Evolutionary conservation across 345 rosid species (phyloP).

Genomic region (Acer campestre): DNA sequence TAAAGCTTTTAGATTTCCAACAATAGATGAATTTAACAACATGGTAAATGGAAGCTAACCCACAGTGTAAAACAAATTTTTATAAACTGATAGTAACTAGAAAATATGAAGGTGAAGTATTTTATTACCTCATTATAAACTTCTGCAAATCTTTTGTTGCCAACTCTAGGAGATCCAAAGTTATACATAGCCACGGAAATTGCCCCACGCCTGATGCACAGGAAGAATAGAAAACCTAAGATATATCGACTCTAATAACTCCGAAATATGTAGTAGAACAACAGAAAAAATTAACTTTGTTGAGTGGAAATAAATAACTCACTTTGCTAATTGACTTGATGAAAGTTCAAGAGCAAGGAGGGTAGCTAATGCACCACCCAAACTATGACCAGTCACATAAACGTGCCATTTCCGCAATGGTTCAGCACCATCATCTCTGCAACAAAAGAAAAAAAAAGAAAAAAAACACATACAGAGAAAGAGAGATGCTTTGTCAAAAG

Average conservation of each 20-base stretch:
- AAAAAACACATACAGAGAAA: background rate
- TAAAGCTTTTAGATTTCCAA: background rate
- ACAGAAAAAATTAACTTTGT: background rate
- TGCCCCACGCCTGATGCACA: conserved; percentile 56
- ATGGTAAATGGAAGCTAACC: conserved; percentile 4
- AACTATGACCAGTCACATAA: conserved; percentile 95
- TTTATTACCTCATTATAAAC: conserved; percentile 74
- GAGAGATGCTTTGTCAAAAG: too few relatives aligned
- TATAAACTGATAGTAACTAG: conserved; percentile 11
- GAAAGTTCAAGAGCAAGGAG: conserved; percentile 93
- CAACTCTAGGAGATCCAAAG: conserved; percentile 98
- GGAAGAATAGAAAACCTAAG: conserved; percentile 10
- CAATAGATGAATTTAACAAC: background rate
- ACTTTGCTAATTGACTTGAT: conserved; percentile 85
- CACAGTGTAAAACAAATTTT: background rate
- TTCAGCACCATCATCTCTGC: conserved; percentile 62
- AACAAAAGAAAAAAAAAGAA: conserved; percentile 3
- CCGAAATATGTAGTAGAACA: background rate
- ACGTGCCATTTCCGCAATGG: conserved; percentile 67
- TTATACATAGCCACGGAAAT: conserved; percentile 87
- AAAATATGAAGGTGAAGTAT: conserved; percentile 10
- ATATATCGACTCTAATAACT: background rate
- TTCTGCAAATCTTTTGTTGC: conserved; percentile 86
- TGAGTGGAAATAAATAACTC: conserved; percentile 27
- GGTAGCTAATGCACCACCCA: conserved; percentile 96